These are phyloP conservation scores for Purshia tridentata DNA, from an alignment of 306 rosid genomes.

Conservation along the genomic window DNA sequence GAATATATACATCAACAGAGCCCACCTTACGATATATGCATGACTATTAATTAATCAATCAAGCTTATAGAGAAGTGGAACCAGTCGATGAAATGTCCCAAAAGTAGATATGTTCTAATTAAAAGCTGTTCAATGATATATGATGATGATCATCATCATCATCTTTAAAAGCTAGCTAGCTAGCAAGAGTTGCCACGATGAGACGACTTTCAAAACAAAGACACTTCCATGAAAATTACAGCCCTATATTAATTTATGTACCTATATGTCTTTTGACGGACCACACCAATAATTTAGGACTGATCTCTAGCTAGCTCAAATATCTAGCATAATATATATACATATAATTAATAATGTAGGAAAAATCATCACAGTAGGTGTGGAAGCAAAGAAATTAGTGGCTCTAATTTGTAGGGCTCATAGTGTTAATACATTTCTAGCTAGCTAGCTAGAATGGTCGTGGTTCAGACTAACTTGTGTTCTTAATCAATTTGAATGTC, in stretches of 20 bases:
- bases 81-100: background rate
- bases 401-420: slow-evolving; percentile 7
- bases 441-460: background rate
- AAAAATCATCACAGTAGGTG: slow-evolving; percentile 24
- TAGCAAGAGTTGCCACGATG: background rate
- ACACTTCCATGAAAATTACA: slow-evolving; percentile 25
- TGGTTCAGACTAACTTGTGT: background rate
- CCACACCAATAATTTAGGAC: slow-evolving; percentile 47
- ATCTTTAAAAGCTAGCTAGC: background rate
- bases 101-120: background rate
- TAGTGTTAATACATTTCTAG: background rate
- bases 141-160: background rate
- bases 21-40: background rate
- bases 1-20: background rate
- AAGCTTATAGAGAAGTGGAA: no score
- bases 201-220: slow-evolving; percentile 21
- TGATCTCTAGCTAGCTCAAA: slow-evolving; percentile 13
- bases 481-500: slow-evolving; percentile 2
- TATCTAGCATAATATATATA: slow-evolving; percentile 20
- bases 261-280: slow-evolving; percentile 19
- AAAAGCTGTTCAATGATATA: slow-evolving; percentile 1
- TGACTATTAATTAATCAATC: background rate
- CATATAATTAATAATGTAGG: background rate
- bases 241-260: slow-evolving; percentile 2
- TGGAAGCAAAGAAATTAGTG: slow-evolving; percentile 2